Evolutionary conservation across 768 basidiomycete genomes (phyloP).

Genomic region (Ramaria rubella): DNA sequence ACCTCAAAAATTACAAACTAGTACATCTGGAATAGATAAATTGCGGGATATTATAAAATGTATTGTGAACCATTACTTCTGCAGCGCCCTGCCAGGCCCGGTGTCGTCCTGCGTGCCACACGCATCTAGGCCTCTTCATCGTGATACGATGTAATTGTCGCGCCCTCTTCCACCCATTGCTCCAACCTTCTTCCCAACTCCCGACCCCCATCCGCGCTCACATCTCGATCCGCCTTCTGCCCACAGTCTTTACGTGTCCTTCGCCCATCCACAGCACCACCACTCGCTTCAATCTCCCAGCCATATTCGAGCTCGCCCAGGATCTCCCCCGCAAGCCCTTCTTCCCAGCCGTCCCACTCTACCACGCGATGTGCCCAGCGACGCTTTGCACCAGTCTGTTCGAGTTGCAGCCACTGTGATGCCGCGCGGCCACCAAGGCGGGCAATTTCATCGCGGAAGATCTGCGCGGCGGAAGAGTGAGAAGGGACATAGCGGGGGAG

Average conservation of each 20-base stretch:
- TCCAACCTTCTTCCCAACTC: slow-evolving; percentile 71
- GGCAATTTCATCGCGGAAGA: slow-evolving; percentile 61
- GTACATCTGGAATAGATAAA: too few relatives aligned
- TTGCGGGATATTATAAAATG: too few relatives aligned
- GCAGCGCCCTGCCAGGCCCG: too few relatives aligned
- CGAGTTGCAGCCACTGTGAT: slow-evolving; percentile 69
- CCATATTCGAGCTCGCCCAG: slow-evolving; percentile 38
- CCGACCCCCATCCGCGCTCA: slow-evolving; percentile 73
- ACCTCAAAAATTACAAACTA: too few relatives aligned
- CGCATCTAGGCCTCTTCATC: not conserved
- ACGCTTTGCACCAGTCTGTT: slow-evolving; percentile 55
- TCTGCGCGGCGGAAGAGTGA: slow-evolving; percentile 54
- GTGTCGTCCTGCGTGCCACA: too few relatives aligned
- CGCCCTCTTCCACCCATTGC: slow-evolving; percentile 55
- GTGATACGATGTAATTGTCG: not conserved
- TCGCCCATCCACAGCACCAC: not conserved
- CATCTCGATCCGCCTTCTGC: slow-evolving; percentile 36
- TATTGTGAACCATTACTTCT: too few relatives aligned
- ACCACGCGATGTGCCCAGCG: slow-evolving; percentile 74
- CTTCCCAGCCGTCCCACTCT: slow-evolving; percentile 92
- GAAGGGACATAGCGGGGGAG: not conserved
- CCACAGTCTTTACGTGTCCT: not conserved
- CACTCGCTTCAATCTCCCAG: not conserved
- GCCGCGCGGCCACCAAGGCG: slow-evolving; percentile 34
- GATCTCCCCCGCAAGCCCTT: slow-evolving; percentile 70